These are phyloP conservation scores for Tetramitus jugosus DNA, from an alignment of 208 protist genomes.

Conservation along the genomic window DNA sequence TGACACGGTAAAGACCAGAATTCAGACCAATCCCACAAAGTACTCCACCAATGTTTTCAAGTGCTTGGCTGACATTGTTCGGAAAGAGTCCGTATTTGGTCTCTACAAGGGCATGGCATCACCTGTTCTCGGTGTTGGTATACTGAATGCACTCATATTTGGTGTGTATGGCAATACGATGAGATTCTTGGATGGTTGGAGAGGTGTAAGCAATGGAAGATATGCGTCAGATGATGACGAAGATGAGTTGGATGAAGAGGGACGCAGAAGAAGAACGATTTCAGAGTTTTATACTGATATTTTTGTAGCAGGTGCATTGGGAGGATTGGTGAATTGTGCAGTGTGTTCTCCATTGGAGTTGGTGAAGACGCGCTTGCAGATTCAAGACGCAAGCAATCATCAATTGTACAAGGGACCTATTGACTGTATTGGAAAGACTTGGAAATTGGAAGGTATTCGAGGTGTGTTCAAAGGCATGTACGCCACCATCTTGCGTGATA, in stretches of 20 bases:
- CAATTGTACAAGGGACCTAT: conserved; percentile 17
- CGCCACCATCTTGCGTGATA: conserved; percentile 24
- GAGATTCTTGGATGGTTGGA: conserved; percentile 1
- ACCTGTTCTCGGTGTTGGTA: conserved; percentile 22
- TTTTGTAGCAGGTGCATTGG: conserved; percentile 20
- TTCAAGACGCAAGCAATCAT: not conserved
- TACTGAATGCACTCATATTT: conserved; percentile 30
- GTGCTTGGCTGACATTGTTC: not conserved
- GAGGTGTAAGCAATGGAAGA: no score
- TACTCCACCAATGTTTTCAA: not conserved
- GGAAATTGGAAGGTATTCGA: not conserved
- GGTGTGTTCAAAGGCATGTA: conserved; percentile 24
- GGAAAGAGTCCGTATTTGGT: not conserved
- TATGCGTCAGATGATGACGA: no score
- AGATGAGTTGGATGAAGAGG: no score
- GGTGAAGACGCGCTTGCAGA: conserved; percentile 25
- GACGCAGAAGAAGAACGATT: no score
- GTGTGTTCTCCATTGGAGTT: conserved; percentile 25
- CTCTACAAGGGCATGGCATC: conserved; percentile 30
- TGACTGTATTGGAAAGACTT: conserved; percentile 21
- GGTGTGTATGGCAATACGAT: conserved; percentile 32
- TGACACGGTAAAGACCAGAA: not conserved
- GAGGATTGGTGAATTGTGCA: conserved; percentile 23
- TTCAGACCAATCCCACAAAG: conserved; percentile 12
- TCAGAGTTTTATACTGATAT: not conserved